Evolutionary conservation across 228 moss, liverwort and hornwort genomes (phyloP).

Genomic region (Sphagnum magellanicum): DNA sequence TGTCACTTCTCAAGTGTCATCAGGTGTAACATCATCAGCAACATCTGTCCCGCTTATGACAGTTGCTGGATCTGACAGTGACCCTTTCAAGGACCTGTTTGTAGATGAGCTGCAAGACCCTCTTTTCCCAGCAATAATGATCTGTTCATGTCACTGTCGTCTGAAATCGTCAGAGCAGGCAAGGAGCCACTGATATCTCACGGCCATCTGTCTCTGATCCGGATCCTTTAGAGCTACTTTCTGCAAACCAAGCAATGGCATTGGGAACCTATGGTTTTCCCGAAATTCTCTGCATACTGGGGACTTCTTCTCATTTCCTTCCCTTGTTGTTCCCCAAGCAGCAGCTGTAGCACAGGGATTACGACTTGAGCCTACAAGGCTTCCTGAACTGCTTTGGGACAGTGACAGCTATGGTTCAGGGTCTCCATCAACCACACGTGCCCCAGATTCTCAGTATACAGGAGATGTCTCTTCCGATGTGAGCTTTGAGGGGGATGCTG

Average conservation of each 20-base stretch:
- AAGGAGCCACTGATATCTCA: background rate
- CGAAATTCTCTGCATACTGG: background rate
- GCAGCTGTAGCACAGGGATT: background rate
- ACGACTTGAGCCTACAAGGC: background rate
- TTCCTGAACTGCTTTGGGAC: background rate
- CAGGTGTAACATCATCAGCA: background rate
- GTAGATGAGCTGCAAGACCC: background rate
- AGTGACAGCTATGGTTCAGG: background rate
- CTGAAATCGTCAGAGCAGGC: background rate
- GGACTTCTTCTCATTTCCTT: background rate
- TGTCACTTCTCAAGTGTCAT: background rate
- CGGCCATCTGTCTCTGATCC: background rate
- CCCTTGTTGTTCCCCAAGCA: background rate
- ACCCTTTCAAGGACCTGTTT: background rate
- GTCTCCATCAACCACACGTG: background rate
- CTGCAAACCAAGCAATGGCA: background rate
- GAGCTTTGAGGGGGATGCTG: background rate
- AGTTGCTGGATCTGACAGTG: background rate
- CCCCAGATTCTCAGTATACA: background rate
- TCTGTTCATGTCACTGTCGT: background rate
- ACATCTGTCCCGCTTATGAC: background rate
- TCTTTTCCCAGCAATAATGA: background rate
- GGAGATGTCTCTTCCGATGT: background rate
- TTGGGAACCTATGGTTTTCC: background rate
- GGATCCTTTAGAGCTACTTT: background rate